Conservation (phyloP, 352 stramenopile species). For the Pythium coloratum region DNA sequence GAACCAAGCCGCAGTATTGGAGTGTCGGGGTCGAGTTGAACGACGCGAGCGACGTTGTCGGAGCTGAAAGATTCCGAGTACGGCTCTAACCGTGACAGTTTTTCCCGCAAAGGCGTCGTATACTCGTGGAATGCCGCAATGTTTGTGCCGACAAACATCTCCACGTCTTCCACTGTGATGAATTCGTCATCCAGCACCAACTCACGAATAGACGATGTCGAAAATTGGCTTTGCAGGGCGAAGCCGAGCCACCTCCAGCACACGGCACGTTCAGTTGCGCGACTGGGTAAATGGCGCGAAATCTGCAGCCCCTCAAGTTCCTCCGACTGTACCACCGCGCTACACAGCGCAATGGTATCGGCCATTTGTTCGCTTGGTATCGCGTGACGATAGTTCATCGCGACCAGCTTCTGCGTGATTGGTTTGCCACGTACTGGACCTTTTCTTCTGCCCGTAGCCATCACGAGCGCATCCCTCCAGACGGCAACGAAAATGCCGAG, state of each 20-base stretch:
- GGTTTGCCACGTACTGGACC: too few species aligned
- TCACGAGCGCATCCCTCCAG: neutral
- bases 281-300: neutral
- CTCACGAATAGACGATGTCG: neutral
- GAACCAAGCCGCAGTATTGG: neutral
- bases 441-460: too few species aligned
- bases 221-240: neutral
- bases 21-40: neutral
- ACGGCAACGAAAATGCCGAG: neutral
- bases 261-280: neutral
- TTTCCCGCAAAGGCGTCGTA: too few species aligned
- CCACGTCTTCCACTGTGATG: neutral
- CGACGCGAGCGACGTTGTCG: neutral
- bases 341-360: neutral
- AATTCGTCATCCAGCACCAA: neutral
- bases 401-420: neutral
- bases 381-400: neutral
- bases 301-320: neutral
- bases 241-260: slow-evolving; percentile 14
- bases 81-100: neutral
- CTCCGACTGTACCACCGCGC: neutral
- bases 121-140: too few species aligned
- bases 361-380: neutral
- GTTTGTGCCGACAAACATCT: neutral
- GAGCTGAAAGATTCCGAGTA: neutral